Percentiles rank a stretch among this genome's conserved stretches.
These are phyloP conservation scores for Collariella sp. DNA, from an alignment of 495 filamentous ascomycete genomes.

Conservation along the genomic window DNA sequence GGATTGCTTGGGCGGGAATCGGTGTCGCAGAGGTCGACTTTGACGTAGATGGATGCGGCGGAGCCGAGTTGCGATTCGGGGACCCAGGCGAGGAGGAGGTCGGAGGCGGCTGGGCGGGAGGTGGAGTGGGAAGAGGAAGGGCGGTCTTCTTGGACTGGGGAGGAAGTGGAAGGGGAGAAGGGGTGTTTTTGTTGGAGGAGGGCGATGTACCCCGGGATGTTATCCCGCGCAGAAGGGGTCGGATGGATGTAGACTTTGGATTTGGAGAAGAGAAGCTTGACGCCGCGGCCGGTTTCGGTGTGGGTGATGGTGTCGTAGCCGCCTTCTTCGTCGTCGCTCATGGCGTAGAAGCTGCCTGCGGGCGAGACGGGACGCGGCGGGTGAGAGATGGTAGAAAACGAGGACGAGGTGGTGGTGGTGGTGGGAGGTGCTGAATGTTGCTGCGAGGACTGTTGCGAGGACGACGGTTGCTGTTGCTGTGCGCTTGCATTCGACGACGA, in stretches of 20 bases:
- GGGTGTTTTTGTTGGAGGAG: conserved; percentile 81
- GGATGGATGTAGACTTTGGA: conserved; percentile 99
- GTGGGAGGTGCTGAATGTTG: not conserved
- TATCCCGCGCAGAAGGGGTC: conserved; percentile 85
- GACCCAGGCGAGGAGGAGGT: conserved; percentile 83
- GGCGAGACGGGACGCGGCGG: conserved; percentile 51
- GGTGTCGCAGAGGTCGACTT: conserved; percentile 80
- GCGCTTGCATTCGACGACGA: conserved; percentile 10
- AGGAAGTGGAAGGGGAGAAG: conserved; percentile 11
- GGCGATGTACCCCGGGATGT: conserved; percentile 92
- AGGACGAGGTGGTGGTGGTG: not conserved
- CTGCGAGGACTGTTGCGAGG: not conserved
- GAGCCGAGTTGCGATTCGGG: conserved; percentile 85
- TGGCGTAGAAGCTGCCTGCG: conserved; percentile 85
- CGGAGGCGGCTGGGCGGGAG: conserved; percentile 42
- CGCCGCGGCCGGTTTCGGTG: conserved; percentile 66
- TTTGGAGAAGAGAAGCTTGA: conserved; percentile 94
- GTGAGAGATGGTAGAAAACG: conserved; percentile 5
- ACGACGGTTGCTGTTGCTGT: not conserved
- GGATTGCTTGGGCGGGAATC: conserved; percentile 74
- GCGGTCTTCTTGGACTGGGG: conserved; percentile 15
- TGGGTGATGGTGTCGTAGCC: conserved; percentile 95
- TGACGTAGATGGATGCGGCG: conserved; percentile 81
- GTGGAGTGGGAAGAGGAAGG: conserved; percentile 45
- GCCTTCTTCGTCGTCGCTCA: conserved; percentile 92